Base-by-base conservation (phyloP, 768 basidiomycete genomes). In the Podaxis mareebaensis region DNA sequence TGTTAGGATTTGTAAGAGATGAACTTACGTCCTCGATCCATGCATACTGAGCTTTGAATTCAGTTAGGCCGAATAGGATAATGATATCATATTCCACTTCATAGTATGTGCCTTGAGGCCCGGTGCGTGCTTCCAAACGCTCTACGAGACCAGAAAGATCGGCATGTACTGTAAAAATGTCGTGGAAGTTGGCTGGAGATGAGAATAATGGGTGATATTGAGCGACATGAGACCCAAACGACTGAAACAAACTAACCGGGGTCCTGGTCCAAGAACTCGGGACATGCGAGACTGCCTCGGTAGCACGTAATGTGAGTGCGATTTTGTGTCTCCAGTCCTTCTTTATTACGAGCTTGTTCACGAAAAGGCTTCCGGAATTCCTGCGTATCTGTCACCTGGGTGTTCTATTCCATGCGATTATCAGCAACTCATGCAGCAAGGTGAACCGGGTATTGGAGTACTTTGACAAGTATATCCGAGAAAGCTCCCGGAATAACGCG, bases 311-410 rank as follows among this genome's bases (percentile, higher is more conserved):
- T 58, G 22, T 40, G 15, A 40, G 56, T 58, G 11, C 5, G 10
- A 24, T 58, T 58, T 5, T 58, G 42, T 12, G 13, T 24, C 40
- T 10, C 67, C 55, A 61, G 66, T 36, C 39, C 58, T 44, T 1
- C 65, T 61, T 13, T 61, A 39, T 10, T 60, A 53, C 48, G 22
- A 58, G 39, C 11, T 61, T 66, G 63, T 63, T 68, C 63, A 53
- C 58, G 64, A 40, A 66, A 70, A 11, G 65, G 44, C 24, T 46
- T 51, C 11, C 64, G 63, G 48, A 68, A 71, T 40, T 71, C 70
- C 61, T 71, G 66, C 8, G 55, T 66, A 33, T 71, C 70, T 7
- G 53, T 53, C 2, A 69, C 68, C 55, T 68, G 64, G 3, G 70
- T 67, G 44, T 66, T 66, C 70, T 71, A 20, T 46, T 46, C 33